Base-by-base conservation (phyloP, 768 basidiomycete species). In the Russula abietina region DNA sequence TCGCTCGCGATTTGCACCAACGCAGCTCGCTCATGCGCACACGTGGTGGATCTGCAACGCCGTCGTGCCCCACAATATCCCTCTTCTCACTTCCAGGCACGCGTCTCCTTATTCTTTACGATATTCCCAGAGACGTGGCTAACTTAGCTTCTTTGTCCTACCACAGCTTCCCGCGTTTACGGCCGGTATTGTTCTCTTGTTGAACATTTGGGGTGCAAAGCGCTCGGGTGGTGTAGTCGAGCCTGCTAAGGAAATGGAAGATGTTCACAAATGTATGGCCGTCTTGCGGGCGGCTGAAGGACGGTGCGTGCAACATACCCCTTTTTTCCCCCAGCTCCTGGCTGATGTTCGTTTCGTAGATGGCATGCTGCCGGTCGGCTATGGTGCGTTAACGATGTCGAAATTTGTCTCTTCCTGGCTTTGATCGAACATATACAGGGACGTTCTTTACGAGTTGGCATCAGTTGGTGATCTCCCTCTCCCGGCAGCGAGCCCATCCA, bases 361-460 rank as follows among this genome's bases (percentile, higher is more conserved):
- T 82, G 77, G 79, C 80, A 81, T 59, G 73, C 77, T 1, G 73
- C 80, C 2, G 81, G 81, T 17, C 73, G 80, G 57, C 68, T 83
- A 49, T 80, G 81, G 81, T 83, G 56, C 53, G 79, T 62, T 51
- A 52, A 24, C 14, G 22, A 36, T 28, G 45, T 52, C 16, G n/a
- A 17, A 22, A n/a, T 55, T 30, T 1, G 16, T 28, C 1, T 24
- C 12, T 10, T 16, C 48, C 50, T 3, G 36, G 39, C 12, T 30
- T 28, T 57, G 24, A 48, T 39, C 11, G 9, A 48, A 19, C 48
- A 43, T n/a, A 43, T 50, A 12, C 63, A 88, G 88, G 87, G 87
- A 89, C 67, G 81, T 90, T 46, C 73, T 89, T 22, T 88, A 83
- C 65, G 87, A 90, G 66, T 76, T 90, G 1, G 86, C 88, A 4